Evolutionary conservation across 2,329 filamentous ascomycete species (phyloP).

Genomic region (Coniella lustricola): DNA sequence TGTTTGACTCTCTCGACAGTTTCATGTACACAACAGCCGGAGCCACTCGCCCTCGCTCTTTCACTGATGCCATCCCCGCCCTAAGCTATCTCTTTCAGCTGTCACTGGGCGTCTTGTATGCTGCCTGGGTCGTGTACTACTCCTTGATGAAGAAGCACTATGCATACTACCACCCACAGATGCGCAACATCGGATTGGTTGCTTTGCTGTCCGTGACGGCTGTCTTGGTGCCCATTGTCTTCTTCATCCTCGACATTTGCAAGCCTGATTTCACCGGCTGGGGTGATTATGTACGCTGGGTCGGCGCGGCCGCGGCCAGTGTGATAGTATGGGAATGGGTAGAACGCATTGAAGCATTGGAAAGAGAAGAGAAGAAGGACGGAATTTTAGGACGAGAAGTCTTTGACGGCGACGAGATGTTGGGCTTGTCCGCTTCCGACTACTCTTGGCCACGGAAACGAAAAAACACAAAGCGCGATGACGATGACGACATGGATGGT

Average conservation of each 20-base stretch:
- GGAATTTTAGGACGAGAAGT: conserved; percentile 86
- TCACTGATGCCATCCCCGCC: conserved; percentile 84
- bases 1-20: conserved; percentile 87
- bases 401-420: conserved; percentile 90
- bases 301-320: conserved; percentile 87
- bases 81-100: conserved; percentile 87
- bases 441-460: conserved; percentile 38
- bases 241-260: conserved; percentile 86
- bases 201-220: conserved; percentile 71
- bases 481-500: conserved; percentile 23
- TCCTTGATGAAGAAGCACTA: conserved; percentile 86
- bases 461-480: conserved; percentile 24
- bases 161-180: conserved; percentile 82
- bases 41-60: conserved; percentile 60
- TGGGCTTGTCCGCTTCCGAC: conserved; percentile 54
- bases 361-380: conserved; percentile 89
- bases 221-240: conserved; percentile 84
- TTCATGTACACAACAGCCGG: conserved; percentile 54
- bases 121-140: conserved; percentile 91
- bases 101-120: conserved; percentile 78
- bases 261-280: conserved; percentile 80
- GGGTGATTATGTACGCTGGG: conserved; percentile 95
- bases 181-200: conserved; percentile 81
- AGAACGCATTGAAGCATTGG: conserved; percentile 84
- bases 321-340: conserved; percentile 99